Evolutionary conservation across 257 asterid genomes (phyloP).

Genomic region (Anisodus acutangulus): DNA sequence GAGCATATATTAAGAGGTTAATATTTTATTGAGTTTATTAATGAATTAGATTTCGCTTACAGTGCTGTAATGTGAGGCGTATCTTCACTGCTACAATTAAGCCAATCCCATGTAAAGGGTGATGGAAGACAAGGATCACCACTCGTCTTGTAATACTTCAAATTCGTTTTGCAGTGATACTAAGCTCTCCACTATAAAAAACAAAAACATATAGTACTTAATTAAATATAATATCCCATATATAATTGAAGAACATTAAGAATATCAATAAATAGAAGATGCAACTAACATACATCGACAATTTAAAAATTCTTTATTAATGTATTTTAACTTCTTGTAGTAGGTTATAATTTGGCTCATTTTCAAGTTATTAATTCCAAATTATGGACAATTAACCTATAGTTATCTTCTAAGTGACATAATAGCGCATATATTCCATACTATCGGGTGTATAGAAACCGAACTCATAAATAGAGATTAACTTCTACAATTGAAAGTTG

Average conservation of each 20-base stretch:
- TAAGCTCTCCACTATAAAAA: constrained; percentile 48
- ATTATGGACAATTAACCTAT: no score
- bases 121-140: constrained; percentile 86
- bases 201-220: not conserved
- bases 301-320: no score
- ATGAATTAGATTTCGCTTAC: constrained; percentile 37
- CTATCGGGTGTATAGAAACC: not conserved
- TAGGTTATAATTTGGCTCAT: no score
- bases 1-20: not conserved
- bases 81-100: constrained; percentile 51
- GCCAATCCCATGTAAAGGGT: constrained; percentile 71
- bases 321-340: no score
- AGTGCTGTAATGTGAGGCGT: constrained; percentile 70
- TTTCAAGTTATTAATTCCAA: no score
- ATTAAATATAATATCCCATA: not conserved
- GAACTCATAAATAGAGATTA: not conserved
- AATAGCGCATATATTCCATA: not conserved
- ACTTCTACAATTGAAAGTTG: not conserved
- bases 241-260: not conserved
- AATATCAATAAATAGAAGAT: not conserved
- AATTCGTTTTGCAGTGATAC: constrained; percentile 44
- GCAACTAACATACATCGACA: not conserved
- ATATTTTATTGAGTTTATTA: no score
- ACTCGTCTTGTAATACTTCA: constrained; percentile 41
- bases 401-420: not conserved